A percentile compares a stretch with the other conserved stretches of the same genome.
These are phyloP conservation scores for Candida krabiensis DNA, from an alignment of 805 yeast genomes.

Conservation along the genomic window DNA sequence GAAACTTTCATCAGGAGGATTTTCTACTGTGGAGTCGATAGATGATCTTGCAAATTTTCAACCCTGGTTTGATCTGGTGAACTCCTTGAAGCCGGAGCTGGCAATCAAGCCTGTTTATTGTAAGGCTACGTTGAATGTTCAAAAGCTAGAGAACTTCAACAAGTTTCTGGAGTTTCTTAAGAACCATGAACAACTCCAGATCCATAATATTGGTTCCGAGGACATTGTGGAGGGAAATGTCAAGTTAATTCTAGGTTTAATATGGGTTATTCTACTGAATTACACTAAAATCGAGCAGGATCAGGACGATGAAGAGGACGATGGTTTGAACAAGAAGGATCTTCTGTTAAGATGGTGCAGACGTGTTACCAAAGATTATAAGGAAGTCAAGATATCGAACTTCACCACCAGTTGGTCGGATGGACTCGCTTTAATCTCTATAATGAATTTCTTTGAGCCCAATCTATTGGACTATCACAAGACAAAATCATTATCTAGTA, in stretches of 20 bases:
- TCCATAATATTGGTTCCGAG: slow-evolving; percentile 47
- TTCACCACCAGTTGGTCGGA: slow-evolving; percentile 58
- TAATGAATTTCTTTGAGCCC: slow-evolving; percentile 42
- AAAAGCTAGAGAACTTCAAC: slow-evolving; percentile 47
- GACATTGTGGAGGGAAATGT: slow-evolving; percentile 48
- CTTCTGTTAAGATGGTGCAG: slow-evolving; percentile 57
- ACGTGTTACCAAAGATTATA: slow-evolving; percentile 38
- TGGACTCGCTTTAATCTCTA: slow-evolving; percentile 48
- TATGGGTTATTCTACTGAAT: slow-evolving; percentile 49
- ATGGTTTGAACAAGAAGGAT: slow-evolving; percentile 32
- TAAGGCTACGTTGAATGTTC: slow-evolving; percentile 44
- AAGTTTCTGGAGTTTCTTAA: slow-evolving; percentile 43
- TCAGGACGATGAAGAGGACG: slow-evolving; percentile 8
- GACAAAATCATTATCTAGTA: slow-evolving; percentile 28
- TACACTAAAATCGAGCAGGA: slow-evolving; percentile 30
- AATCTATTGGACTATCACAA: slow-evolving; percentile 37
- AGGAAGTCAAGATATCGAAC: slow-evolving; percentile 41
- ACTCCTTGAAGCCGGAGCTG: slow-evolving; percentile 27
- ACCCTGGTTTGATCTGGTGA: slow-evolving; percentile 37
- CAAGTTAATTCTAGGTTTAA: slow-evolving; percentile 46
- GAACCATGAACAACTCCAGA: slow-evolving; percentile 37
- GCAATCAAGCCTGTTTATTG: slow-evolving; percentile 27
- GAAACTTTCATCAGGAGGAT: slow-evolving; percentile 28
- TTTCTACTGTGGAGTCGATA: slow-evolving; percentile 27
- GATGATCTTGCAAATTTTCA: slow-evolving; percentile 43